A percentile compares a stretch with the other conserved stretches of the same genome.
Conservation (phyloP, 1,284 basidiomycete genomes). For the Coniferiporia weirii region DNA sequence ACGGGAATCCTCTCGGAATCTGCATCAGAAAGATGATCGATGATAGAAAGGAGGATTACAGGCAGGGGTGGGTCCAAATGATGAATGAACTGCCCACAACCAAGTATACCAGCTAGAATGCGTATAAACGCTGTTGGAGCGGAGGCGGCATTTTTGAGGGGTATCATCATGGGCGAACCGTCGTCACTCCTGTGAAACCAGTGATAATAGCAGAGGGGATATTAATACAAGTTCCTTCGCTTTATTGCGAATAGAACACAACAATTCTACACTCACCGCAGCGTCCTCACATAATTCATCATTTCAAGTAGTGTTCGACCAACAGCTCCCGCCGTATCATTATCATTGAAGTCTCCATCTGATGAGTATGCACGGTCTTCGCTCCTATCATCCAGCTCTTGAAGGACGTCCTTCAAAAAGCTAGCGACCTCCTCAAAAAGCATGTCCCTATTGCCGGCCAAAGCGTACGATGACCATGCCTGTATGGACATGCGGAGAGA, state of each 20-base stretch:
- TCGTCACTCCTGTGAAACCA: slow-evolving; percentile 7
- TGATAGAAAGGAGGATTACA: slow-evolving; percentile 53
- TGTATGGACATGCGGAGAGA: slow-evolving; percentile 47
- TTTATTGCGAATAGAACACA: not conserved
- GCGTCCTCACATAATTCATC: slow-evolving; percentile 11
- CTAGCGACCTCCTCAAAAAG: slow-evolving; percentile 64
- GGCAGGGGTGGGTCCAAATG: slow-evolving; percentile 56
- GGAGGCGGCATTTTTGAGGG: not conserved
- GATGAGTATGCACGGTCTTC: slow-evolving; percentile 49
- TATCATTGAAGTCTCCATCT: slow-evolving; percentile 46
- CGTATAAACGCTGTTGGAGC: slow-evolving; percentile 10
- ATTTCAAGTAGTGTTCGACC: slow-evolving; percentile 14
- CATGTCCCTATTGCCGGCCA: slow-evolving; percentile 41
- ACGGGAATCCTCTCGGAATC: slow-evolving; percentile 56
- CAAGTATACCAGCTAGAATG: slow-evolving; percentile 5
- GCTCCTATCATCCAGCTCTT: slow-evolving; percentile 63
- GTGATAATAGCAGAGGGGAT: not conserved
- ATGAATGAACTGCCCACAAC: slow-evolving; percentile 30
- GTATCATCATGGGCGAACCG: slow-evolving; percentile 3
- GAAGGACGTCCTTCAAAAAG: slow-evolving; percentile 62
- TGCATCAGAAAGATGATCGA: slow-evolving; percentile 55
- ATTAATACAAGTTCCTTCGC: too few relatives aligned
- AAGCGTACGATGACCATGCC: slow-evolving; percentile 39
- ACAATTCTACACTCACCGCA: slow-evolving; percentile 9
- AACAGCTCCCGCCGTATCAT: slow-evolving; percentile 12